Base-by-base conservation (phyloP, 2,329 filamentous ascomycete species). In the Domatiomyces catenatus region DNA sequence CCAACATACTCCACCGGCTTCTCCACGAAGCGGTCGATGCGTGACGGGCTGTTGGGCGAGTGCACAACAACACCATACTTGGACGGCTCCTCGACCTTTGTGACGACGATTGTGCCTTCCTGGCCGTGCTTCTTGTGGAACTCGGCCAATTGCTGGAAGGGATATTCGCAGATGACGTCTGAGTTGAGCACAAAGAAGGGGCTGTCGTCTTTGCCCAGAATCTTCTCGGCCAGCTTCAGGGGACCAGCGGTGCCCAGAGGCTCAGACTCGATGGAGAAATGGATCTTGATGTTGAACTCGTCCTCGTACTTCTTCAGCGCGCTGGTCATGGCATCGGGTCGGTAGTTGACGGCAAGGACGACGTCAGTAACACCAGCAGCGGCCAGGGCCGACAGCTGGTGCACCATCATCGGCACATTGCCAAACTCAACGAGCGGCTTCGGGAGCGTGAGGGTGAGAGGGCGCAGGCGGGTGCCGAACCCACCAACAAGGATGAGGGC, bases 171-270 rank as follows among this genome's bases (percentile, higher is more conserved):
- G 67, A 94, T 96, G 64, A 98, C 83, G 65, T 98, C 90, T 49
- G 88, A 93, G 77, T 98, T 98, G 62, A 98, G 82, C 50, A 98
- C 92, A 70, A 98, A 96, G 75, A 96, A 96, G 50, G 92, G 92
- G 20, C 79, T 75, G 68, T 95, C 86, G 66, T 95, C 89, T 74
- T 96, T 96, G 66, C 79, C 84, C 50, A 98, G 79, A 61, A 90
- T 88, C 65, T 83, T 79, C 72, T 95, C 90, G 53, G 90, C 90
- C 56, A 98, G 81, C 75, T 96, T 98, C 60, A 98, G 75, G 56
- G 90, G 92, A 51, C 90, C 90, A 58, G 90, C 90, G 52, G 90
- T 98, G 62, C 92, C 90, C 53, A 98, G 79, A 55, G 90, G 90
- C 71, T 98, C 90, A 51, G 82, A 83, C 74, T 98, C 90, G 71